Evolutionary conservation across 495 filamentous ascomycete genomes (phyloP), one percentile per base, ranked within the genome.

Genomic region (Penicillium cataractarum): DNA sequence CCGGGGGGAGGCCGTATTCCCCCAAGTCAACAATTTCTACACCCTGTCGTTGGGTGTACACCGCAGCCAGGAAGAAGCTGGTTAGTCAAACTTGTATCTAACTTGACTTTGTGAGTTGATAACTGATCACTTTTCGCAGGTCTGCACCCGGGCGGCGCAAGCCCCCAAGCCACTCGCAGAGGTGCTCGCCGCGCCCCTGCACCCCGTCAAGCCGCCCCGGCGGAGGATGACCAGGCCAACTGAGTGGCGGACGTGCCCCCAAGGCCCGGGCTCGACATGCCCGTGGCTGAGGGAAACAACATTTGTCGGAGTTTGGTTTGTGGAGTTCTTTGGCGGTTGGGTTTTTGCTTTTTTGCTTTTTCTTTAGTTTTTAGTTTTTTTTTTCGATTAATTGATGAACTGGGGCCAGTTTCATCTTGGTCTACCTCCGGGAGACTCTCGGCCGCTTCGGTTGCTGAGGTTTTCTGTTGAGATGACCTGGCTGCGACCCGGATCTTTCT

Each of bases 11-110:
- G 63, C 60, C 0, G 10, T 46, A 0, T 71, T 71, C 24, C 68
- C 68, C 0, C 57, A 57, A 0, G 63, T 68, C n/a, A 68, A 66
- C 22, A 67, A 60, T 21, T 67, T 67, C 19, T 61, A 50, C 42
- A 63, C 54, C 27, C 57, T 67, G 27, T 42, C 65, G 22, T 57
- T 61, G 51, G 57, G 65, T 27, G 65, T 67, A 46, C 35, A 55
- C 27, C 52, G 57, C 9, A 61, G 60, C 53, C 42, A 50, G 40
- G 26, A 32, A 2, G 60, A 40, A 42, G 60, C 60, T 61, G 54
- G 40, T 57, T 27, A 37, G n/a, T 32, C 10, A 10, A 46, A 19
- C 42, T 46, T 22, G 17, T 19, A 1, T 22, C 7, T 46, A 21
- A 7, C n/a, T 12, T 46, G 42, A 46, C 42, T 44, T 44, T 7